Conservation (phyloP, 805 yeast species). For the Wickerhamomyces xylosicus region DNA sequence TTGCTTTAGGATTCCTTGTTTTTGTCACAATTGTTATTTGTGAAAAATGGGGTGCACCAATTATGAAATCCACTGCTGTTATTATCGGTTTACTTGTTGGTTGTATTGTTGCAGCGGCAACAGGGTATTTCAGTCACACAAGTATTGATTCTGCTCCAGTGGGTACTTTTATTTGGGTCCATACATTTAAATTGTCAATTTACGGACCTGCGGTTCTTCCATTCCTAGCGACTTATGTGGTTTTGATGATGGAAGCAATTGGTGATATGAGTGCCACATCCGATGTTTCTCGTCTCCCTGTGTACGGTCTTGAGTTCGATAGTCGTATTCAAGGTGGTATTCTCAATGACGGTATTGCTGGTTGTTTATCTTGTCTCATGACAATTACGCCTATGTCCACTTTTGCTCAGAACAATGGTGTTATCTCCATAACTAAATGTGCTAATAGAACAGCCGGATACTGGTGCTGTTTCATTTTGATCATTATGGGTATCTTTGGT, state of each 20-base stretch:
- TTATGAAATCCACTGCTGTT: conserved; percentile 90
- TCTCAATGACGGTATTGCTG: conserved; percentile 78
- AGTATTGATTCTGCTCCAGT: conserved; percentile 64
- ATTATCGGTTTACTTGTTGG: conserved; percentile 78
- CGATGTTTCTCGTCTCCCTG: conserved; percentile 78
- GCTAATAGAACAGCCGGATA: conserved; percentile 77
- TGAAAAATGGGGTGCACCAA: conserved; percentile 89
- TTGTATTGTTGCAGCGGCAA: conserved; percentile 87
- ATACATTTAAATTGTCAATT: conserved; percentile 64
- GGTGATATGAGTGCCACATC: conserved; percentile 93
- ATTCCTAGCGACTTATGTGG: conserved; percentile 70
- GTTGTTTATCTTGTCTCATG: conserved; percentile 65
- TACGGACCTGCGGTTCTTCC: conserved; percentile 87
- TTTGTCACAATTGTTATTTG: conserved; percentile 61
- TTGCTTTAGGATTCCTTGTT: conserved; percentile 83
- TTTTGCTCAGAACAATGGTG: conserved; percentile 94
- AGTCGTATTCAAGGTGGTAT: conserved; percentile 90
- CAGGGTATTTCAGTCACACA: conserved; percentile 63
- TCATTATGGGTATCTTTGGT: conserved; percentile 81
- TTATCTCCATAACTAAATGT: conserved; percentile 82
- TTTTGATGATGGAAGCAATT: conserved; percentile 82
- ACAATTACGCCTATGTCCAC: conserved; percentile 85
- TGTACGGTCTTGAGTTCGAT: conserved; percentile 74
- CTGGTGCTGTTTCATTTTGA: conserved; percentile 68
- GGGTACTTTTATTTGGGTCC: conserved; percentile 83